Evolutionary conservation across 2,329 filamentous ascomycete species (phyloP).

Genomic region (Nemania sp.): DNA sequence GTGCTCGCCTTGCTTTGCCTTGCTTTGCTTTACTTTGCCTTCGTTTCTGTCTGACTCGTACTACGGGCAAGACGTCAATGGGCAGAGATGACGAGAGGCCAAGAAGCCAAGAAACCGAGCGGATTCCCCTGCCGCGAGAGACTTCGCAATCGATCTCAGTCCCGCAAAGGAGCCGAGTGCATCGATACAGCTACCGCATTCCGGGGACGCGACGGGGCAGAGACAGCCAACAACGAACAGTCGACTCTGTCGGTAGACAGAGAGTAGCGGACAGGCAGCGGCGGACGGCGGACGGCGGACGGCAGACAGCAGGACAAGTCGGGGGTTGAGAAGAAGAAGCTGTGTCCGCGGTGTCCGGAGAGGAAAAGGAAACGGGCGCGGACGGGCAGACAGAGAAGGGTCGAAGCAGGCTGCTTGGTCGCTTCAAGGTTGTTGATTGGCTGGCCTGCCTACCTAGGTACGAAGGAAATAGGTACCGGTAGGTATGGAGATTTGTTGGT

Average conservation of each 20-base stretch:
- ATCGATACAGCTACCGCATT: constrained; percentile 62
- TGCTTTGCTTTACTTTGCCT: constrained; percentile 5
- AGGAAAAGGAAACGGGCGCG: not conserved
- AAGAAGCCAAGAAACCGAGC: not conserved
- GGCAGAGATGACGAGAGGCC: not conserved
- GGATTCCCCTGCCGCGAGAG: constrained; percentile 25
- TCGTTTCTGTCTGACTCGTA: constrained; percentile 3
- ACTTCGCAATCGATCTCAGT: constrained; percentile 51
- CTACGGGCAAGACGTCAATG: not conserved
- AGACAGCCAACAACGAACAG: constrained; percentile 28
- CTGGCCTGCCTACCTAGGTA: constrained; percentile 4
- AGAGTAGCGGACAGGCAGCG: not conserved
- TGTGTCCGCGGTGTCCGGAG: not conserved
- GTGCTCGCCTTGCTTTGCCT: constrained; percentile 3
- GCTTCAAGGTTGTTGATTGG: constrained; percentile 26
- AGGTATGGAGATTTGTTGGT: too few species aligned
- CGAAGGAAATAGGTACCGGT: not conserved
- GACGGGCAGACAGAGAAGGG: constrained; percentile 6
- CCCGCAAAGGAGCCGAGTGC: constrained; percentile 63
- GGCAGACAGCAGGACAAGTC: constrained; percentile 1
- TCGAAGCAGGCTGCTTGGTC: constrained; percentile 18
- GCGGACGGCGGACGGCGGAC: constrained; percentile 5
- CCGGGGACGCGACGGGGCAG: constrained; percentile 41
- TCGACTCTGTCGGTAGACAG: constrained; percentile 1
- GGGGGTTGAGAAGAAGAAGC: constrained; percentile 8